These are phyloP conservation scores for Coniella lustricola DNA, from an alignment of 2,329 filamentous ascomycete genomes.

Conservation along the genomic window DNA sequence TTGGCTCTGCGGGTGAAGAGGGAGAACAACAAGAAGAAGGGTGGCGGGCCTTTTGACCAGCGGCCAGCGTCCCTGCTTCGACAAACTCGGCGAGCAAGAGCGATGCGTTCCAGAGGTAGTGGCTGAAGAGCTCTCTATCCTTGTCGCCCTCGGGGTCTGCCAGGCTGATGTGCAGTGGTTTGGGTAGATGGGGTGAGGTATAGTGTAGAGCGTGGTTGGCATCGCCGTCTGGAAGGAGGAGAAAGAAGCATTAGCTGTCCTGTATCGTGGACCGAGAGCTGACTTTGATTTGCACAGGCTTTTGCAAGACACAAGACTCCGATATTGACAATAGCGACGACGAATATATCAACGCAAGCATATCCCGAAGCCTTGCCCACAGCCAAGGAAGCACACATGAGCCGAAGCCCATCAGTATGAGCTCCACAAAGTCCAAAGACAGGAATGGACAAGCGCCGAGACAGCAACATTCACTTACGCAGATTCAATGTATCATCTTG, in stretches of 20 bases:
- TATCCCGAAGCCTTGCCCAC: no score
- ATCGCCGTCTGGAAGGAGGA: constrained; percentile 43
- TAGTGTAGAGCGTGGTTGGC: constrained; percentile 52
- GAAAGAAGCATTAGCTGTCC: no score
- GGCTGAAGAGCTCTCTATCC: constrained; percentile 57
- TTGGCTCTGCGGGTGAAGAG: background rate
- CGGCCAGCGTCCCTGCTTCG: constrained; percentile 41
- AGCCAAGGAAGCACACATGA: no score
- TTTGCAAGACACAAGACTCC: no score
- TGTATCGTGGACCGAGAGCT: no score
- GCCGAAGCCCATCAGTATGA: no score
- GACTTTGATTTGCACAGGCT: no score
- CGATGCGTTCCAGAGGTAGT: constrained; percentile 67
- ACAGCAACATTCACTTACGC: constrained; percentile 24
- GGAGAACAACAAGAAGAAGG: background rate
- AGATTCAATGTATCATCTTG: constrained; percentile 59
- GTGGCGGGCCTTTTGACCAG: background rate
- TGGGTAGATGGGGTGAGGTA: constrained; percentile 42
- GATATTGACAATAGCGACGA: no score
- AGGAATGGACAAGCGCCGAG: background rate
- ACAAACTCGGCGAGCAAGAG: constrained; percentile 49
- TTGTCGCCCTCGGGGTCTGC: constrained; percentile 43
- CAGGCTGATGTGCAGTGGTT: constrained; percentile 37
- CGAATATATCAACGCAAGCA: no score
- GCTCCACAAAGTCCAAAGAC: no score